phyloP scores from a whole-genome alignment of 306 rosid species.

The Biancaea sappan region DNA sequence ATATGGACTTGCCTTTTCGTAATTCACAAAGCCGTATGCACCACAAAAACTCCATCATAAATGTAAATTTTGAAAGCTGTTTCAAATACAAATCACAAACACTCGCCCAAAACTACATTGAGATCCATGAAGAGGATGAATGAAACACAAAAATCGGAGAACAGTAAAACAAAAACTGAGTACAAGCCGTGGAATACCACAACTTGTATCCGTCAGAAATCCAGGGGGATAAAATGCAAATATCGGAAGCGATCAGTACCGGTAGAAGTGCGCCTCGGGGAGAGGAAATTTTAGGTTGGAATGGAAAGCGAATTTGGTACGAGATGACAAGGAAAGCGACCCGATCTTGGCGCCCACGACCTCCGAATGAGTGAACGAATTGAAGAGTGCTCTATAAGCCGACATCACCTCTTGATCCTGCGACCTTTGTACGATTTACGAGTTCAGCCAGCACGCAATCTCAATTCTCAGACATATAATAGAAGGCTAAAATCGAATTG shows the following conservation, averaged over 20 bases:
- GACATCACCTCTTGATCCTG: background rate
- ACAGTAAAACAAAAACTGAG: background rate
- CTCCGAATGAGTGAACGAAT: conserved; percentile 33
- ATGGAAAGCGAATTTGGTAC: too few species aligned
- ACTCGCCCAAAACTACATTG: background rate
- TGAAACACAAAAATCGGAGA: background rate
- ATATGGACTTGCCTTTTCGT: background rate
- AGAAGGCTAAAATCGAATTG: too few species aligned
- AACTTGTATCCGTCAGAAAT: background rate
- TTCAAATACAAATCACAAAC: background rate
- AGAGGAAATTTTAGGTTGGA: background rate
- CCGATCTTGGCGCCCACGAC: conserved; percentile 46
- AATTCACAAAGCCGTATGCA: conserved; percentile 23
- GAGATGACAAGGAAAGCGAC: background rate
- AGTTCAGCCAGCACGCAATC: background rate
- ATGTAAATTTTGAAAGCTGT: background rate
- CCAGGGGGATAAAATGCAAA: background rate
- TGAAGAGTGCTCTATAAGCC: background rate
- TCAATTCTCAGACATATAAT: background rate
- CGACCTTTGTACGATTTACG: background rate
- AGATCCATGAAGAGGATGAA: background rate
- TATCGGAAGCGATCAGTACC: conserved; percentile 36
- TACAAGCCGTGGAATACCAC: background rate
- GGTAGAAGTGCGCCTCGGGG: background rate
- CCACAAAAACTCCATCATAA: background rate